Conservation (phyloP, 352 stramenopile species). For the Phytophthora ramorum region DNA sequence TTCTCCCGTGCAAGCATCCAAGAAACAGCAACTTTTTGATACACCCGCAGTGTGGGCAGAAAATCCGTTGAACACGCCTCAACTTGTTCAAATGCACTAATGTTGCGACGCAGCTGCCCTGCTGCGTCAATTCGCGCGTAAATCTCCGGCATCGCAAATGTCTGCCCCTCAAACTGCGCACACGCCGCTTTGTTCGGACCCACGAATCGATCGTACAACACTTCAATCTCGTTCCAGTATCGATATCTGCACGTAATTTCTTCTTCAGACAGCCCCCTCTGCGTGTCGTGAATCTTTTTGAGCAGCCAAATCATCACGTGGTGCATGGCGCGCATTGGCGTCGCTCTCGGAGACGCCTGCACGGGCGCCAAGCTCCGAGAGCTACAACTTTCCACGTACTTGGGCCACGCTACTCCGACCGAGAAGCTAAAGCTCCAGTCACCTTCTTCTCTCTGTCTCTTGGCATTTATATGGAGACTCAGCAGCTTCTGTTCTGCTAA, state of each 20-base stretch:
- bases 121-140: slow-evolving; percentile 57
- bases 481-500: slow-evolving; percentile 41
- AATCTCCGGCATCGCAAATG: slow-evolving; percentile 66
- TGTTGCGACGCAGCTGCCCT: slow-evolving; percentile 40
- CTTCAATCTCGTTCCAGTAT: slow-evolving; percentile 65
- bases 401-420: slow-evolving; percentile 45
- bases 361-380: slow-evolving; percentile 9
- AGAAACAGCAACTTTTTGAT: slow-evolving; percentile 96
- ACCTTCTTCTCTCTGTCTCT: not conserved
- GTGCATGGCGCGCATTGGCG: slow-evolving; percentile 39
- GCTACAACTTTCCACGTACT: slow-evolving; percentile 30
- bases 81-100: slow-evolving; percentile 14
- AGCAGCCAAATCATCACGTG: slow-evolving; percentile 72
- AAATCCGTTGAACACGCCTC: slow-evolving; percentile 34
- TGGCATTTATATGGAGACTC: slow-evolving; percentile 41
- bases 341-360: slow-evolving; percentile 11
- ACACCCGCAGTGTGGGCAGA: slow-evolving; percentile 93
- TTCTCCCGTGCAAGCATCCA: slow-evolving; percentile 95
- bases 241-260: slow-evolving; percentile 42
- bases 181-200: slow-evolving; percentile 6
- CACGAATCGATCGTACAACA: slow-evolving; percentile 48
- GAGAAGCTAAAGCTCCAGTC: slow-evolving; percentile 36
- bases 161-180: slow-evolving; percentile 18
- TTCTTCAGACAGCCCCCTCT: not conserved
- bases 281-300: slow-evolving; percentile 22